Base-by-base conservation (phyloP, 2,329 filamentous ascomycete genomes). In the Penicillium rolfsii region DNA sequence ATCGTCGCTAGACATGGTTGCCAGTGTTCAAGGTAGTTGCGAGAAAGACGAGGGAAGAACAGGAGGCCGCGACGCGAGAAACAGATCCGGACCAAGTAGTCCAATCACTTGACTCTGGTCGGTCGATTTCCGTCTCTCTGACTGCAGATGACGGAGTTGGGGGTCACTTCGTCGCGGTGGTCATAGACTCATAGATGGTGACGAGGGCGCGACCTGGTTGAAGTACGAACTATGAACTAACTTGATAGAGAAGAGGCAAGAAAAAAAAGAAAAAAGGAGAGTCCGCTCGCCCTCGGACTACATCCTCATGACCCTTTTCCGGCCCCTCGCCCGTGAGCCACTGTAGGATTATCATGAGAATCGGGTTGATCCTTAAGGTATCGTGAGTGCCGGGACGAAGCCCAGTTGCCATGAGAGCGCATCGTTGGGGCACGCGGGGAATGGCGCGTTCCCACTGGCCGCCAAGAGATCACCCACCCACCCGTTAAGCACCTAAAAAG, bases 391-490 rank as follows among this genome's bases (percentile, higher is more conserved):
- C 30, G 40, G 49, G 26, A 28, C 19, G 2, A 22, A 4, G 38
- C 8, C 16, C 5, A 12, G 28, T 36, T 33, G 36, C n/a, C 49
- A 38, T 26, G 12, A 54, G 30, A 59, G 57, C 22, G 36, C 52
- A 30, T 24, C 55, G n/a, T 50, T 60, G n/a, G 57, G 24, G 55
- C 64, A 66, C 64, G 62, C 60, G 45, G 24, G 19, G 58, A 43
- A 40, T 41, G 7, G 30, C 24, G 55, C 58, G n/a, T 54, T 61
- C 24, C 64, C 46, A 64, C 62, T 64, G 64, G 62, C 56, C 56
- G 63, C 58, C 28, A 61, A 63, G 58, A 12, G 35, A 14, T 14
- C 55, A 48, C 5, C 24, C 35, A 33, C 41, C 52, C 52, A 30
- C 46, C 46, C 26, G 28, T 35, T 50, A 50, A 50, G 46, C 46